These are phyloP conservation scores for Lachnum nothofagi DNA, from an alignment of 2,329 filamentous ascomycete species.

Conservation along the genomic window DNA sequence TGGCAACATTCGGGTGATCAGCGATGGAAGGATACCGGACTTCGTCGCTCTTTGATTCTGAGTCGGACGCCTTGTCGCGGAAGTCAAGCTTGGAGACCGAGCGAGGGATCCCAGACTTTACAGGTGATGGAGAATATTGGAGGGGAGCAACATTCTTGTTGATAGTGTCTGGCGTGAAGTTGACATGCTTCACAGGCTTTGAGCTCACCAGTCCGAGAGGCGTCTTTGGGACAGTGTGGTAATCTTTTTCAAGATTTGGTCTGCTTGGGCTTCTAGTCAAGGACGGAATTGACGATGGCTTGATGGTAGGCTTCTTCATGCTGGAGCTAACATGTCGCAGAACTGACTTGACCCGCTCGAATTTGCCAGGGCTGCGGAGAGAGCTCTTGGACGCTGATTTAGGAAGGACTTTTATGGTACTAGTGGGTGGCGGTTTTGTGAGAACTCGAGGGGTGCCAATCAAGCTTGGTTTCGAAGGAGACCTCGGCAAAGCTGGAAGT, in stretches of 20 bases:
- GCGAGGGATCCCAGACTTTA: slow-evolving; percentile 46
- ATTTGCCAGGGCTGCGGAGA: slow-evolving; percentile 24
- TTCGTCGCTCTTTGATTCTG: slow-evolving; percentile 31
- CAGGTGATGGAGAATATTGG: slow-evolving; percentile 52
- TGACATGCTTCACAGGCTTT: slow-evolving; percentile 66
- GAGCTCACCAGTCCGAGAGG: slow-evolving; percentile 44
- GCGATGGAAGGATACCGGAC: slow-evolving; percentile 52
- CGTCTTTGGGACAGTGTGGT: slow-evolving; percentile 54
- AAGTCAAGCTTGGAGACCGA: slow-evolving; percentile 37
- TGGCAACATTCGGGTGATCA: slow-evolving; percentile 20
- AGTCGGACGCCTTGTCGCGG: slow-evolving; percentile 34
- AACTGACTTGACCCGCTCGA: slow-evolving; percentile 54
- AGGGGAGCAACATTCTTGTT: slow-evolving; percentile 41
- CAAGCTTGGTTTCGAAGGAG: slow-evolving; percentile 47
- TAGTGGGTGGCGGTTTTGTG: slow-evolving; percentile 51
- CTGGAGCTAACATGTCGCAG: slow-evolving; percentile 37
- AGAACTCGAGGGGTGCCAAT: slow-evolving; percentile 42
- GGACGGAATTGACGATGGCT: slow-evolving; percentile 21
- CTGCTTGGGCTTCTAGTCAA: slow-evolving; percentile 38
- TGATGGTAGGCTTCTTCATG: slow-evolving; percentile 20
- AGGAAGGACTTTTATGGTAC: slow-evolving; percentile 34
- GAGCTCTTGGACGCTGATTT: slow-evolving; percentile 26
- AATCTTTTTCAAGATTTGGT: slow-evolving; percentile 50
- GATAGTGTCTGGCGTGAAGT: slow-evolving; percentile 66
- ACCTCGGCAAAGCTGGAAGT: slow-evolving; percentile 45